These are phyloP conservation scores for Sphaerostilbella broomeana DNA, from an alignment of 2,329 filamentous ascomycete species.

Conservation along the genomic window DNA sequence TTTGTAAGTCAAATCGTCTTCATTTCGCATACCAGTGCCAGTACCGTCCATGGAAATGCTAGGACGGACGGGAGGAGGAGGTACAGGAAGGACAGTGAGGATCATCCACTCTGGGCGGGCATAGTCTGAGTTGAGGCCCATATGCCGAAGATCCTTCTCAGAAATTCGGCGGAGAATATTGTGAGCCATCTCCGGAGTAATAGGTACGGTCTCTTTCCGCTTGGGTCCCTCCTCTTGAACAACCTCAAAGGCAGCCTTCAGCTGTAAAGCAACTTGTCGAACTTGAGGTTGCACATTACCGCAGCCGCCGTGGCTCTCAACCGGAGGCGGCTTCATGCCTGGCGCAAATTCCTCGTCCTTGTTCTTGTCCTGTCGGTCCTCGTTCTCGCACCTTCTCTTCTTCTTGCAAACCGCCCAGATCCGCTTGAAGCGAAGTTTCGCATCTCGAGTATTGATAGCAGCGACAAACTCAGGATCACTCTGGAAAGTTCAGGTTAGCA, in stretches of 20 bases:
- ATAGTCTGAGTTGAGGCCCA: conserved; percentile 91
- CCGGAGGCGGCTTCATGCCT: conserved; percentile 45
- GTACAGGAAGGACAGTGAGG: conserved; percentile 87
- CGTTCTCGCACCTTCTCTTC: conserved; percentile 77
- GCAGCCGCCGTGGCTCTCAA: conserved; percentile 73
- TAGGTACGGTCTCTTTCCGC: conserved; percentile 69
- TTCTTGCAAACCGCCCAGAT: conserved; percentile 91
- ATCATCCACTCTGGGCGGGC: conserved; percentile 98
- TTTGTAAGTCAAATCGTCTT: conserved; percentile 99
- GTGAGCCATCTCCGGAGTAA: conserved; percentile 79
- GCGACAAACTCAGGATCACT: conserved; percentile 76
- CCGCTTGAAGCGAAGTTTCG: conserved; percentile 86
- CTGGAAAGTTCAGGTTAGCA: conserved; percentile 60
- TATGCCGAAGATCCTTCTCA: conserved; percentile 72
- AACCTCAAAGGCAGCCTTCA: conserved; percentile 68
- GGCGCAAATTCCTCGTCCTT: conserved; percentile 63
- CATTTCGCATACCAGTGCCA: conserved; percentile 83
- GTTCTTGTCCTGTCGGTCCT: conserved; percentile 61
- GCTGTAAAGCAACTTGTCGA: conserved; percentile 75
- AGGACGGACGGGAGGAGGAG: conserved; percentile 88
- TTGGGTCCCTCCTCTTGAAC: conserved; percentile 60
- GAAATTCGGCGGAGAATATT: conserved; percentile 82
- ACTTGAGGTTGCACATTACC: conserved; percentile 87
- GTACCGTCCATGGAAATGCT: conserved; percentile 97
- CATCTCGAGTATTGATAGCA: conserved; percentile 79